phyloP scores from a whole-genome alignment of 202 grass and related monocot species.

The Cymbopogon flexuosus region DNA sequence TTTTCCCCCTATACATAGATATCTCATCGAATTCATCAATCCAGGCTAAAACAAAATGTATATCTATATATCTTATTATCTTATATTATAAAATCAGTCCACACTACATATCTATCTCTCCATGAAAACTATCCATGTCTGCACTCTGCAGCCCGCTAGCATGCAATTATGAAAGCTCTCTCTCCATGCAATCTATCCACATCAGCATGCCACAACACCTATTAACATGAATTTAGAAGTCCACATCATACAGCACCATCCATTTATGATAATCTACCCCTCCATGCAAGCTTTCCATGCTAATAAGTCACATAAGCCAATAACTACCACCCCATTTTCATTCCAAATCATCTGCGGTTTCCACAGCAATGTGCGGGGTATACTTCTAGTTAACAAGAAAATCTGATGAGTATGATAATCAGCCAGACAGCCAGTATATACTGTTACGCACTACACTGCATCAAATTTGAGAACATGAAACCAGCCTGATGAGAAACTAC shows the following conservation, averaged over 20 bases:
- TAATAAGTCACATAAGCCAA: neutral
- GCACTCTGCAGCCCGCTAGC: neutral
- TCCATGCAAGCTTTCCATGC: neutral
- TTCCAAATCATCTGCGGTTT: neutral
- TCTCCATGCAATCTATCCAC: neutral
- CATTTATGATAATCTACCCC: neutral
- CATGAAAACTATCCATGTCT: neutral
- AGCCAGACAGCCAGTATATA: neutral
- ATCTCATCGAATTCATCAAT: neutral
- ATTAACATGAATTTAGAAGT: neutral
- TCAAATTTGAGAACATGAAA: constrained; percentile 1
- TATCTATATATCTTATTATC: neutral
- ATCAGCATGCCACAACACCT: neutral
- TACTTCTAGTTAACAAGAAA: neutral
- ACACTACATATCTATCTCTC: neutral
- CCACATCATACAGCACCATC: neutral
- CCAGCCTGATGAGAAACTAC: neutral
- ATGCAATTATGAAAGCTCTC: neutral
- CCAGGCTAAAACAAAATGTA: neutral
- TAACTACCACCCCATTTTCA: neutral
- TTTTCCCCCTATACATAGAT: neutral
- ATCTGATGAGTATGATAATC: constrained; percentile 12
- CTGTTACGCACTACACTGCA: neutral
- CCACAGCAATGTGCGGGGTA: neutral
- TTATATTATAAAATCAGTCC: neutral